These are phyloP conservation scores for Collybiopsis luxurians DNA, from an alignment of 768 basidiomycete species.

Conservation along the genomic window DNA sequence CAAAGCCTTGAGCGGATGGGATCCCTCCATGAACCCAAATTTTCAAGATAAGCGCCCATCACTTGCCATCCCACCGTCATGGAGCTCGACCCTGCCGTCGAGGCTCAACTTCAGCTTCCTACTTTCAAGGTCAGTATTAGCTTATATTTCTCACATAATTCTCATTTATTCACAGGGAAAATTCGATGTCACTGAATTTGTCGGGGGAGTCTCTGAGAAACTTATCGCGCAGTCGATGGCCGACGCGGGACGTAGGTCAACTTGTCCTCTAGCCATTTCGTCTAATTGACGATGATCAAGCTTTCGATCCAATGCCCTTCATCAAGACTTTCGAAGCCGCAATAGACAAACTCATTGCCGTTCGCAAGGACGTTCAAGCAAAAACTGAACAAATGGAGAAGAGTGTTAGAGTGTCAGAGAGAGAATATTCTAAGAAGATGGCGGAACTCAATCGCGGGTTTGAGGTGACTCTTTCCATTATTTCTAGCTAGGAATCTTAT, in stretches of 20 bases:
- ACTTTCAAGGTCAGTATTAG: conserved; percentile 48
- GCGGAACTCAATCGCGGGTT: conserved; percentile 91
- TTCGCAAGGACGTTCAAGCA: conserved; percentile 87
- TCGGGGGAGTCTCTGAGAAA: conserved; percentile 82
- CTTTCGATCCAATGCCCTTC: conserved; percentile 94
- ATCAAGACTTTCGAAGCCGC: conserved; percentile 89
- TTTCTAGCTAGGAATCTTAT: conserved; percentile 1
- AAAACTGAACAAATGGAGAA: conserved; percentile 93
- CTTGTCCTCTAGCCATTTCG: not conserved
- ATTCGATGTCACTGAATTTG: conserved; percentile 90
- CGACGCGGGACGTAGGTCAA: conserved; percentile 67
- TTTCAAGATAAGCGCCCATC: not conserved
- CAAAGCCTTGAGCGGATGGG: conserved; percentile 57
- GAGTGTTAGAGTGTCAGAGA: conserved; percentile 81
- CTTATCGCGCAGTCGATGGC: conserved; percentile 84
- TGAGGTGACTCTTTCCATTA: conserved; percentile 56
- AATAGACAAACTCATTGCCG: conserved; percentile 81
- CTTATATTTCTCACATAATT: conserved; percentile 1
- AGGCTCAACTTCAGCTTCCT: conserved; percentile 49
- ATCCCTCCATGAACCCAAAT: conserved; percentile 36
- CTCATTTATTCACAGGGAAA: conserved; percentile 54
- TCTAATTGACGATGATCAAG: conserved; percentile 32
- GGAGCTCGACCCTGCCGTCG: conserved; percentile 49
- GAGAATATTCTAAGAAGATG: conserved; percentile 94
- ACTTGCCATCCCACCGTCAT: too few relatives aligned